phyloP scores from a whole-genome alignment of 2,329 filamentous ascomycete species.

The Fusarium sambucinum region DNA sequence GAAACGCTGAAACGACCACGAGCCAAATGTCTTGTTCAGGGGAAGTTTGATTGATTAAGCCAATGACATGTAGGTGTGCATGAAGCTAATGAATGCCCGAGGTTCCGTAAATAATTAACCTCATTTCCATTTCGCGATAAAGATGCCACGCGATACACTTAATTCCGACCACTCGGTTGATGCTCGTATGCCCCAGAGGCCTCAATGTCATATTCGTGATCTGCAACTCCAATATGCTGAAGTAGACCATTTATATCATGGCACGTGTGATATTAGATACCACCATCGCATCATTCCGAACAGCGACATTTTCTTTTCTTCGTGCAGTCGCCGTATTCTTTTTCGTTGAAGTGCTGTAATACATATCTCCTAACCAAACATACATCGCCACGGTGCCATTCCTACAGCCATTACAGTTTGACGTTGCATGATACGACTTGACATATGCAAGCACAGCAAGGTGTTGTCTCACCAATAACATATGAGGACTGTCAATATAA shows the following conservation, averaged over 20 bases:
- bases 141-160: not conserved
- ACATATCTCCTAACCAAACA: constrained; percentile 21
- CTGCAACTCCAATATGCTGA: not conserved
- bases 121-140: not conserved
- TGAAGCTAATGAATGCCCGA: not conserved
- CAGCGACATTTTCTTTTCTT: not conserved
- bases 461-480: constrained; percentile 22
- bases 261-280: not conserved
- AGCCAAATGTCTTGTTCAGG: constrained; percentile 31
- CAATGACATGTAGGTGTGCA: not conserved
- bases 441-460: constrained; percentile 7
- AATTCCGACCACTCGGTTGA: not conserved
- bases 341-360: not conserved
- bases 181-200: too few species aligned
- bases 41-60: constrained; percentile 22
- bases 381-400: constrained; percentile 36
- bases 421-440: constrained; percentile 16
- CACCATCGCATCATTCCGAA: not conserved
- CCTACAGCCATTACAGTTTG: not conserved
- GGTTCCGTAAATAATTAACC: constrained; percentile 1
- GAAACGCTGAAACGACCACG: constrained; percentile 33
- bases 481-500: not conserved
- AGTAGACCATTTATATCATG: not conserved
- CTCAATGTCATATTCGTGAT: too few species aligned
- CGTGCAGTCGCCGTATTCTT: not conserved